Conservation (phyloP, 1,284 basidiomycete genomes). For the Tremellales sp. region DNA sequence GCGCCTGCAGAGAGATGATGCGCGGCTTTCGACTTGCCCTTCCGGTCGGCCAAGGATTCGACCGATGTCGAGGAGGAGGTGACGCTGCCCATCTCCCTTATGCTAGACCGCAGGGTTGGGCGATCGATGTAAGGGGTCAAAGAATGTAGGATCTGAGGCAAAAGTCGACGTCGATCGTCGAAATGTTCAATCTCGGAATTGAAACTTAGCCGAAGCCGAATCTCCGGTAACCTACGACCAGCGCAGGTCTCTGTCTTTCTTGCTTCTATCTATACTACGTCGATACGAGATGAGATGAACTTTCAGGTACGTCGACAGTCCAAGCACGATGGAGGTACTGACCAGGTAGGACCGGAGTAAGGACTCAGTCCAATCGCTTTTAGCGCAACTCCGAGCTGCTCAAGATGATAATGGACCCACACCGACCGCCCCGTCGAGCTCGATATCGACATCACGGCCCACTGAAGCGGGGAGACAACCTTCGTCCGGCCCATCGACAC, state of each 20-base stretch:
- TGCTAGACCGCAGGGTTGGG: no score
- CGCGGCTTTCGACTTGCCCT: slow-evolving; percentile 23
- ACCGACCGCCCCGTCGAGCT: neutral
- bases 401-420: slow-evolving; percentile 19
- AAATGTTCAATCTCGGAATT: neutral
- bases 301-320: slow-evolving; percentile 7
- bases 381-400: slow-evolving; percentile 34
- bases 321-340: neutral
- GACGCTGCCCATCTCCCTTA: no score
- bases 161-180: neutral
- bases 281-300: slow-evolving; percentile 7
- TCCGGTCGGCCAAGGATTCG: neutral
- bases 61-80: slow-evolving; percentile 4
- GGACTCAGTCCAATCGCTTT: slow-evolving; percentile 29
- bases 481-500: slow-evolving; percentile 15
- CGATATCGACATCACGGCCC: slow-evolving; percentile 2
- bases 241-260: neutral
- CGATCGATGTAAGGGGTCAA: no score
- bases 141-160: neutral
- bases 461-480: neutral
- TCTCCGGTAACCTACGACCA: no score
- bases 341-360: slow-evolving; percentile 18
- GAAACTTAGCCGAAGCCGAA: neutral
- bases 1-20: slow-evolving; percentile 48
- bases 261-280: no score